These are phyloP conservation scores for Draba incana DNA, from an alignment of 345 rosid genomes.

Conservation along the genomic window DNA sequence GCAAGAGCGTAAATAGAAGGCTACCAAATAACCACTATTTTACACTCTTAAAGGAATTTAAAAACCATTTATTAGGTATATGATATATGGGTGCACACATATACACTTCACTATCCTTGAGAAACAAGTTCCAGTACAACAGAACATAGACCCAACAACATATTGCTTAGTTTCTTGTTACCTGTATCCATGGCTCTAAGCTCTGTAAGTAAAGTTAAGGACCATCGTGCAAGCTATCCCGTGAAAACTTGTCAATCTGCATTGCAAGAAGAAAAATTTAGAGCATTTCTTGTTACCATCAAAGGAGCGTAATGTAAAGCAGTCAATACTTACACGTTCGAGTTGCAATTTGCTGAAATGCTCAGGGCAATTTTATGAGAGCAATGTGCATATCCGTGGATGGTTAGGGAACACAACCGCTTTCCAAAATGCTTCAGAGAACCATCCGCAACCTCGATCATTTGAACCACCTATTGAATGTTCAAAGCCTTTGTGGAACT, in stretches of 20 bases:
- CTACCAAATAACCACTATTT: no score
- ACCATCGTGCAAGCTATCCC: slow-evolving; percentile 84
- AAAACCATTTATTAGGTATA: no score
- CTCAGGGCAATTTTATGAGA: slow-evolving; percentile 94
- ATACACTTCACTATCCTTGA: not conserved
- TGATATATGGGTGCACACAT: no score
- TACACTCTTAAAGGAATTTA: no score
- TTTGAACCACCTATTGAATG: slow-evolving; percentile 89
- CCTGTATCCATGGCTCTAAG: slow-evolving; percentile 99
- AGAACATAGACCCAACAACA: slow-evolving; percentile 7
- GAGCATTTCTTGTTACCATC: slow-evolving; percentile 4
- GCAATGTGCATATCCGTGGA: slow-evolving; percentile 83
- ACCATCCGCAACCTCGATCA: slow-evolving; percentile 92
- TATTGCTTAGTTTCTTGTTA: slow-evolving; percentile 32
- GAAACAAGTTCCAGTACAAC: slow-evolving; percentile 22
- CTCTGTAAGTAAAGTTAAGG: slow-evolving; percentile 91
- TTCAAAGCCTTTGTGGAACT: slow-evolving; percentile 85
- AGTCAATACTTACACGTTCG: slow-evolving; percentile 96
- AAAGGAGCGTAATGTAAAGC: no score
- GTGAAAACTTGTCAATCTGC: slow-evolving; percentile 87
- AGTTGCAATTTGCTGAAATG: slow-evolving; percentile 94
- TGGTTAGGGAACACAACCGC: slow-evolving; percentile 84
- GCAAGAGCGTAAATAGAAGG: slow-evolving; percentile 33
- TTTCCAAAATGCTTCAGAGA: slow-evolving; percentile 95
- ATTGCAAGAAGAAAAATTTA: not conserved